Evolutionary conservation across 305 asterid species (phyloP).

Genomic region (Rubia tinctorum): DNA sequence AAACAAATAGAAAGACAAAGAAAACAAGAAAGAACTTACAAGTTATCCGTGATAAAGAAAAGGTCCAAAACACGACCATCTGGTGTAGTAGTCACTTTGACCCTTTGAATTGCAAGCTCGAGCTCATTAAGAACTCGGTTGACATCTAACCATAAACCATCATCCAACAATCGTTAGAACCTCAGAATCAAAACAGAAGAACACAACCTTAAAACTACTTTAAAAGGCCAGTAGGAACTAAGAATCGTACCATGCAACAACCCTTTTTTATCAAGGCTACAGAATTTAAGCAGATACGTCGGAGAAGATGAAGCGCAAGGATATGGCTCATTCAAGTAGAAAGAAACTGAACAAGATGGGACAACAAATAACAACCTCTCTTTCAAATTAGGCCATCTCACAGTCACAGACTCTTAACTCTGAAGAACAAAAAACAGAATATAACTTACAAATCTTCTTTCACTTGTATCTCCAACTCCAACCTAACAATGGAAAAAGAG

Average conservation of each 20-base stretch:
- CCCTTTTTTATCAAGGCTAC: conserved; percentile 59
- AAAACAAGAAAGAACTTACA: conserved; percentile 17
- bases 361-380: conserved; percentile 63
- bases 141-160: conserved; percentile 46
- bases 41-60: conserved; percentile 29
- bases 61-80: conserved; percentile 64
- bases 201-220: background rate
- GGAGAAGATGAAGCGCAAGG: conserved; percentile 37
- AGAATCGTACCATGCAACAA: conserved; percentile 57
- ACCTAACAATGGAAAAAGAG: no score
- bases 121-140: conserved; percentile 70
- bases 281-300: conserved; percentile 57
- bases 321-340: conserved; percentile 44
- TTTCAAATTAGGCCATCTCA: conserved; percentile 67
- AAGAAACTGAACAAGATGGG: conserved; percentile 49
- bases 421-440: no score
- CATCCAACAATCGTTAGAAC: conserved; percentile 10
- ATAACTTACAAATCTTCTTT: no score
- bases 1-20: background rate
- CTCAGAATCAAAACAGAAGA: background rate
- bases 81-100: conserved; percentile 80
- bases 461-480: no score
- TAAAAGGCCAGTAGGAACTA: background rate
- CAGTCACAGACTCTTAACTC: conserved; percentile 39
- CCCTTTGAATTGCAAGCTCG: conserved; percentile 67